A percentile compares a stretch with the other conserved stretches of the same genome.
phyloP scores from a whole-genome alignment of 768 basidiomycete genomes.

The Sistotremastrum suecicum region DNA sequence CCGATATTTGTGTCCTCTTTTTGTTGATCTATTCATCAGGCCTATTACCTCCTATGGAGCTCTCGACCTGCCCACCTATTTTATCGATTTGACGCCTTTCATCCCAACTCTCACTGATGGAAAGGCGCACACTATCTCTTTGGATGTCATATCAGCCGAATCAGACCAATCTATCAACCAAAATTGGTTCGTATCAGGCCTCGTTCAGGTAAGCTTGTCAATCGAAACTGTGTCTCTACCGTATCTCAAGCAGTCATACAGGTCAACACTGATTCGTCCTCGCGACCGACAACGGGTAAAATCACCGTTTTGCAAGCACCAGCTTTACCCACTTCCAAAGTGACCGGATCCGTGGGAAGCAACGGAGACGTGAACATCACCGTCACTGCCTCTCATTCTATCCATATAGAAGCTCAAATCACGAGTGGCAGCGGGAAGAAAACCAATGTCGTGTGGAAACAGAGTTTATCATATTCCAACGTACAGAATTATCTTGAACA shows the following conservation, averaged over 20 bases:
- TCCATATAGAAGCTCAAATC: conserved; percentile 50
- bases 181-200: conserved; percentile 69
- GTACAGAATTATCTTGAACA: conserved; percentile 45
- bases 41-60: conserved; percentile 70
- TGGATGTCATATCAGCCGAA: conserved; percentile 65
- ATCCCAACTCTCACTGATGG: conserved; percentile 56
- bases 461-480: conserved; percentile 46
- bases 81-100: conserved; percentile 67
- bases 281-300: conserved; percentile 49
- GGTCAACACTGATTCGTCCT: conserved; percentile 50
- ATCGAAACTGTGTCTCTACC: background rate
- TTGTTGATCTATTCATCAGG: conserved; percentile 15
- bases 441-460: conserved; percentile 46
- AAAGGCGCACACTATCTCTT: conserved; percentile 50
- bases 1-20: background rate
- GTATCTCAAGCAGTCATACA: background rate
- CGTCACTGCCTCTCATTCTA: conserved; percentile 39
- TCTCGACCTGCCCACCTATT: conserved; percentile 64
- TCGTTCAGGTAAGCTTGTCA: conserved; percentile 28
- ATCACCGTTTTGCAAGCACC: conserved; percentile 45
- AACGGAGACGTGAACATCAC: conserved; percentile 42
- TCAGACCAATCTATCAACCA: conserved; percentile 45
- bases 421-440: conserved; percentile 43
- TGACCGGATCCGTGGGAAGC: conserved; percentile 26
- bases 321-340: conserved; percentile 39